These are phyloP conservation scores for Oenanthe sinensis DNA, from an alignment of 129 eudicot species.

Conservation along the genomic window DNA sequence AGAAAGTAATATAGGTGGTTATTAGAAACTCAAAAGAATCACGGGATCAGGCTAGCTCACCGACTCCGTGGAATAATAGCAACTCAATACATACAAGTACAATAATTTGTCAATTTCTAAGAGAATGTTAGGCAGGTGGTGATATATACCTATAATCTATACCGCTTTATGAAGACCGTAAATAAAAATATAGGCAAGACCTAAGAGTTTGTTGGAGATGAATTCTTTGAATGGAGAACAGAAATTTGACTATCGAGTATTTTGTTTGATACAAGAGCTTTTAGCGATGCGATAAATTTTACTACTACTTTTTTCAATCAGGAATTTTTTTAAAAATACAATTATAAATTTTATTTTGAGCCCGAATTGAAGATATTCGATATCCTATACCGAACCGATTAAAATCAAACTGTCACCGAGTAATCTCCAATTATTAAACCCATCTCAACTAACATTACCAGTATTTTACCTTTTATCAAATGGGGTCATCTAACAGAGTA, in stretches of 20 bases:
- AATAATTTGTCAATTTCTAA: not conserved
- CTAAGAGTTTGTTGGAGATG: not conserved
- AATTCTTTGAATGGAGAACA: too few relatives aligned
- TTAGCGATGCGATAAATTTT: too few relatives aligned
- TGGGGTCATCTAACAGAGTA: too few relatives aligned
- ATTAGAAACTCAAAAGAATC: conserved; percentile 7
- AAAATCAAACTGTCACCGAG: not conserved
- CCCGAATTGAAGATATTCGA: too few relatives aligned
- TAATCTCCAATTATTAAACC: not conserved
- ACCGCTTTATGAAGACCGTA: not conserved
- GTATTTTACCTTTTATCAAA: not conserved
- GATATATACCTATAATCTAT: not conserved
- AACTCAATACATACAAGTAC: not conserved
- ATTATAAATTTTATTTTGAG: too few relatives aligned
- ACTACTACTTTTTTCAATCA: too few relatives aligned
- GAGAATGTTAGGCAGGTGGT: not conserved
- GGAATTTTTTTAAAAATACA: too few relatives aligned
- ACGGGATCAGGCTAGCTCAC: conserved; percentile 1
- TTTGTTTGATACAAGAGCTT: too few relatives aligned
- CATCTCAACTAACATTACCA: not conserved
- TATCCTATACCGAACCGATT: too few relatives aligned
- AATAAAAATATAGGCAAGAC: not conserved
- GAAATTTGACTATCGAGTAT: too few relatives aligned
- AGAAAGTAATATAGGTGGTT: not conserved
- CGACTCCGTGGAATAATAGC: conserved; percentile 5